Evolutionary conservation across 768 basidiomycete species (phyloP).

Genomic region (Russula sp.): DNA sequence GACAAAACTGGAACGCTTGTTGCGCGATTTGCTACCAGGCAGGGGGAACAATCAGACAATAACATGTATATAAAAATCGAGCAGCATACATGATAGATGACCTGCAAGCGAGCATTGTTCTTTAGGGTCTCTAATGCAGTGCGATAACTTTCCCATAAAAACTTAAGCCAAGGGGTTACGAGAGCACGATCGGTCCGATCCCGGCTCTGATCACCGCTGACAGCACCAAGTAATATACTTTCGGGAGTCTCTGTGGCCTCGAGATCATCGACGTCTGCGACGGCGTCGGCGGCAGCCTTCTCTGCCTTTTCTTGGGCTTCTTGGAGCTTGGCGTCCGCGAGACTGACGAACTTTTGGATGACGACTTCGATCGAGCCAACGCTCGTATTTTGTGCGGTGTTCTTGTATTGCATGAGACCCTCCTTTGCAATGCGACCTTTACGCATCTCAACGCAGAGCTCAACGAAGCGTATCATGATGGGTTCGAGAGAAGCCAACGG

Average conservation of each 20-base stretch:
- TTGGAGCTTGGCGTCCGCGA: slow-evolving; percentile 73
- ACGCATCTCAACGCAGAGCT: slow-evolving; percentile 91
- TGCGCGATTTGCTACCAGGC: slow-evolving; percentile 79
- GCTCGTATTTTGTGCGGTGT: slow-evolving; percentile 90
- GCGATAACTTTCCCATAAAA: slow-evolving; percentile 98
- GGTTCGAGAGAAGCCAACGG: slow-evolving; percentile 86
- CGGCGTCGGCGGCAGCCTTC: slow-evolving; percentile 47
- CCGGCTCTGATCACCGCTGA: slow-evolving; percentile 85
- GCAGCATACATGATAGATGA: slow-evolving; percentile 78
- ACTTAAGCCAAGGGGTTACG: slow-evolving; percentile 96
- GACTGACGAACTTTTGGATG: slow-evolving; percentile 75
- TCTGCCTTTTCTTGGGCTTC: slow-evolving; percentile 86
- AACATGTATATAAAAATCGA: neutral
- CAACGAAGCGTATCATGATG: slow-evolving; percentile 92
- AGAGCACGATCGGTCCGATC: slow-evolving; percentile 92
- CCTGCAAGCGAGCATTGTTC: slow-evolving; percentile 88
- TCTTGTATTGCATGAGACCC: slow-evolving; percentile 96
- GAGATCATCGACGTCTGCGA: slow-evolving; percentile 86
- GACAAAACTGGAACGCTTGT: slow-evolving; percentile 95
- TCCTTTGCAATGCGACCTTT: slow-evolving; percentile 92
- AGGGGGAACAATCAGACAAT: neutral
- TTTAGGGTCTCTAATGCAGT: slow-evolving; percentile 93
- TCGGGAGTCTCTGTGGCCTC: slow-evolving; percentile 95
- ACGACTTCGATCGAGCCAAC: slow-evolving; percentile 89
- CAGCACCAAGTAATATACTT: slow-evolving; percentile 83